Percentiles rank a stretch among this genome's conserved stretches.
phyloP scores from a whole-genome alignment of 2,329 filamentous ascomycete genomes.

The Trichothecium roseum region DNA sequence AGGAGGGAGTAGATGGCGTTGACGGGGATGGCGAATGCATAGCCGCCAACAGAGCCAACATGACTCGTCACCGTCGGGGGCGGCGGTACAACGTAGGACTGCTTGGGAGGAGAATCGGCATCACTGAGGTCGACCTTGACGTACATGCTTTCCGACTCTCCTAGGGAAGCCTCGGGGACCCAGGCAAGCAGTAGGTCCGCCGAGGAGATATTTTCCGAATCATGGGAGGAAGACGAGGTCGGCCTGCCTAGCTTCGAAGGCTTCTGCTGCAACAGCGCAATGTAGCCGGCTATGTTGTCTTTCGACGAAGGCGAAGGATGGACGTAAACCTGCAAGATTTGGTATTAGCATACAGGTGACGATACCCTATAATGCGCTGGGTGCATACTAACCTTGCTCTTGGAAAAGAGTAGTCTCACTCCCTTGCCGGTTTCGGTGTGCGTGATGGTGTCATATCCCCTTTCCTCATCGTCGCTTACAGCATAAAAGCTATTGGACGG shows the following conservation, averaged over 20 bases:
- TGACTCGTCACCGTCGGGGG: conserved; percentile 78
- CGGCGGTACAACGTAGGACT: conserved; percentile 83
- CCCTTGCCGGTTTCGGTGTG: conserved; percentile 67
- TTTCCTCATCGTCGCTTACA: conserved; percentile 92
- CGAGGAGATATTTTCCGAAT: conserved; percentile 37
- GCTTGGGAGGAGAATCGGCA: conserved; percentile 67
- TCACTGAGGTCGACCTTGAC: conserved; percentile 90
- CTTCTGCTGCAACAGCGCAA: conserved; percentile 89
- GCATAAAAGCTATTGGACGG: conserved; percentile 88
- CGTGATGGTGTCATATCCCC: conserved; percentile 87
- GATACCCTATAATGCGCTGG: no score
- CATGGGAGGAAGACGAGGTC: conserved; percentile 17
- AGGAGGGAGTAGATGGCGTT: conserved; percentile 84
- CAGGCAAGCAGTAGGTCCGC: conserved; percentile 81
- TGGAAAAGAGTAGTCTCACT: conserved; percentile 89
- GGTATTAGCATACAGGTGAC: not conserved
- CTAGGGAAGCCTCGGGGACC: conserved; percentile 82
- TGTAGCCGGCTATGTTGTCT: conserved; percentile 91
- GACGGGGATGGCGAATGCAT: conserved; percentile 85
- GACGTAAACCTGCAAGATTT: conserved; percentile 65
- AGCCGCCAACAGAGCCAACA: conserved; percentile 60
- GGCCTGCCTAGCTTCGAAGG: conserved; percentile 30
- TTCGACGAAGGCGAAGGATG: conserved; percentile 88
- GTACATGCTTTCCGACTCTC: conserved; percentile 78
- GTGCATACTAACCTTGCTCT: conserved; percentile 69